A percentile compares a stretch with the other conserved stretches of the same genome.
Evolutionary conservation across 2,329 filamentous ascomycete genomes (phyloP).

Genomic region (Blastomyces parvus): DNA sequence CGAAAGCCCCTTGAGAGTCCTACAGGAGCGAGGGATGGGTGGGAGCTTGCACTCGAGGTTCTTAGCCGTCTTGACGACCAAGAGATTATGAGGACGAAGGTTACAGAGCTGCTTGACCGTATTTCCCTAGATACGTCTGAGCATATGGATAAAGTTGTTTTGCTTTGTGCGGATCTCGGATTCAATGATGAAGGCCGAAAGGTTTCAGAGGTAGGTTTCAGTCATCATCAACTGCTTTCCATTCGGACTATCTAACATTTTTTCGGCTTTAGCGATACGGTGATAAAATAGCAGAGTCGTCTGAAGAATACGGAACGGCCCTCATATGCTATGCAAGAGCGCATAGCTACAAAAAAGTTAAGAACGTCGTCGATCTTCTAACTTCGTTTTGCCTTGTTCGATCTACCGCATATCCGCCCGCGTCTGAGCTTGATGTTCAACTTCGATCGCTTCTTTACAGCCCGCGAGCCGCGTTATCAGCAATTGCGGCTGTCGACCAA

Average conservation of each 20-base stretch:
- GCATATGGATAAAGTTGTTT: conserved; percentile 73
- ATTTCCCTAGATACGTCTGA: conserved; percentile 61
- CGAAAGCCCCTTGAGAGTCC: conserved; percentile 27
- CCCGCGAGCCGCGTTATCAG: conserved; percentile 60
- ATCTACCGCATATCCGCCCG: conserved; percentile 67
- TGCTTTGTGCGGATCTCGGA: conserved; percentile 65
- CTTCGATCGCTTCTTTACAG: conserved; percentile 61
- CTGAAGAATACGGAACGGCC: conserved; percentile 72
- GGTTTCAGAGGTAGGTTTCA: conserved; percentile 60
- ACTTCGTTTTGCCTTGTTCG: conserved; percentile 81
- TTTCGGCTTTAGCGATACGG: conserved; percentile 61
- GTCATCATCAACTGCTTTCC: neutral
- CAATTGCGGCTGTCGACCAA: conserved; percentile 63
- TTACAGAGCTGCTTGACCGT: conserved; percentile 62
- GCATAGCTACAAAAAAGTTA: conserved; percentile 67
- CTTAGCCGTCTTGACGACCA: conserved; percentile 71
- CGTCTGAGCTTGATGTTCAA: conserved; percentile 61
- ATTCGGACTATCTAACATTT: neutral
- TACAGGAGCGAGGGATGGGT: conserved; percentile 54
- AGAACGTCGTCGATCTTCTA: conserved; percentile 74
- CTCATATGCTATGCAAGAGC: conserved; percentile 86
- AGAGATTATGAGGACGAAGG: conserved; percentile 60
- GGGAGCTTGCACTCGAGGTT: conserved; percentile 80
- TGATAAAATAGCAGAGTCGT: conserved; percentile 61
- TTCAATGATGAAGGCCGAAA: conserved; percentile 69